Conservation (phyloP, 2,329 filamentous ascomycete genomes). For the Ophiocordyceps polyrhachis-furcata region DNA sequence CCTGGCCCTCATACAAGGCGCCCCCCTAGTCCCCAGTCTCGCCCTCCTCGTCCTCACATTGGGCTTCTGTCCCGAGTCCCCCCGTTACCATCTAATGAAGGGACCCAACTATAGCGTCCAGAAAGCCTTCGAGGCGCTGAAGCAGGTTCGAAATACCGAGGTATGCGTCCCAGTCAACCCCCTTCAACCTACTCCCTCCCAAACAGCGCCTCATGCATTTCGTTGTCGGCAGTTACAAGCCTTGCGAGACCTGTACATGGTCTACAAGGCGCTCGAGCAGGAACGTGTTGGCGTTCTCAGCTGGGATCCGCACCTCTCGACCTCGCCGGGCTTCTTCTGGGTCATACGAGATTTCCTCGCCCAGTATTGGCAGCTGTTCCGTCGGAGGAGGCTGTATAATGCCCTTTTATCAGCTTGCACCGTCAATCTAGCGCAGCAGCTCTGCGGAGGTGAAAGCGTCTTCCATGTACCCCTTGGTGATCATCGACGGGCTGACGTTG, state of each 20-base stretch:
- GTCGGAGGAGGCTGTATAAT: constrained; percentile 12
- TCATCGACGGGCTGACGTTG: not conserved
- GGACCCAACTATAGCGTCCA: constrained; percentile 17
- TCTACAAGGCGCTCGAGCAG: constrained; percentile 16
- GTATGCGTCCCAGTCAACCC: constrained; percentile 1
- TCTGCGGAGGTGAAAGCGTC: constrained; percentile 10
- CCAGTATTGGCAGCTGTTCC: constrained; percentile 12
- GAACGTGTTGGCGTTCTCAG: constrained; percentile 9
- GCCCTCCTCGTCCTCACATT: constrained; percentile 14
- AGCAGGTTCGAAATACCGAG: constrained; percentile 18
- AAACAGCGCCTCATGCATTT: not conserved
- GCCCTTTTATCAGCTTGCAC: constrained; percentile 13
- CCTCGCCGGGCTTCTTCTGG: constrained; percentile 11
- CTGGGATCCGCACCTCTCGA: constrained; percentile 6
- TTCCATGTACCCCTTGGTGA: not conserved
- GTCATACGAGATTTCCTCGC: constrained; percentile 10
- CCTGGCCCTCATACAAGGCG: constrained; percentile 17
- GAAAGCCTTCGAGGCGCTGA: constrained; percentile 17
- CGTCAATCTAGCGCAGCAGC: constrained; percentile 14
- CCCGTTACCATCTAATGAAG: constrained; percentile 21
- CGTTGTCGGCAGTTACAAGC: constrained; percentile 16
- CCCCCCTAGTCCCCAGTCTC: constrained; percentile 19
- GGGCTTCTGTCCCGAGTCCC: constrained; percentile 22
- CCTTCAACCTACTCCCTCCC: not conserved
- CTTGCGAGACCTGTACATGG: constrained; percentile 20